phyloP scores from a whole-genome alignment of 2,329 filamentous ascomycete genomes.

The Talaromyces sp. region DNA sequence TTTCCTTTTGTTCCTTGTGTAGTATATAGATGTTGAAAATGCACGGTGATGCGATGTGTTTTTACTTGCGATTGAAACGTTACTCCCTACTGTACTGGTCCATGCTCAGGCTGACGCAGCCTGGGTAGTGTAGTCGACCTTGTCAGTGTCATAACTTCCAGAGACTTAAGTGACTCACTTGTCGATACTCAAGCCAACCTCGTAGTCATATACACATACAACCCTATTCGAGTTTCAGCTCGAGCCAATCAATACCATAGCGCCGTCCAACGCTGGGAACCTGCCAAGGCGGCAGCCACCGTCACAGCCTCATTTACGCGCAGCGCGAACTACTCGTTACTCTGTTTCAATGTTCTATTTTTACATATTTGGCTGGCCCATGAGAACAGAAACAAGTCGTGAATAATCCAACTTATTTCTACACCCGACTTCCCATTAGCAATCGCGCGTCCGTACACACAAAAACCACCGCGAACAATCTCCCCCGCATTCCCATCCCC shows the following conservation, averaged over 20 bases:
- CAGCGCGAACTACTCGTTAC: background rate
- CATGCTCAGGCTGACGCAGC: background rate
- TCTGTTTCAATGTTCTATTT: background rate
- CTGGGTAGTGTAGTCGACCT: background rate
- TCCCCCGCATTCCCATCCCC: background rate
- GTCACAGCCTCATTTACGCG: background rate
- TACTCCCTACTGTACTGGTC: background rate
- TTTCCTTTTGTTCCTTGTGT: slow-evolving; percentile 12
- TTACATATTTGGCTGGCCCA: background rate
- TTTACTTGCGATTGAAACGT: background rate
- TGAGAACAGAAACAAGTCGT: background rate
- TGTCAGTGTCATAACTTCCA: background rate
- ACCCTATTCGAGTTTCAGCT: background rate
- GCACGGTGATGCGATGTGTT: background rate
- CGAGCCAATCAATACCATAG: background rate
- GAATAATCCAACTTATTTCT: background rate
- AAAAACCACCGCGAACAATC: background rate
- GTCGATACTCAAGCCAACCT: background rate
- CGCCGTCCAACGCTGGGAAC: background rate
- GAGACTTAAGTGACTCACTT: background rate
- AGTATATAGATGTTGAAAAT: slow-evolving; percentile 5
- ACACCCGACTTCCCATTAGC: background rate
- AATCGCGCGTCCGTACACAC: background rate
- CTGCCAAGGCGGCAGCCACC: background rate
- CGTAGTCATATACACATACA: background rate